These are phyloP conservation scores for Corymbia calophylla DNA, from an alignment of 441 rosid species.

Conservation along the genomic window DNA sequence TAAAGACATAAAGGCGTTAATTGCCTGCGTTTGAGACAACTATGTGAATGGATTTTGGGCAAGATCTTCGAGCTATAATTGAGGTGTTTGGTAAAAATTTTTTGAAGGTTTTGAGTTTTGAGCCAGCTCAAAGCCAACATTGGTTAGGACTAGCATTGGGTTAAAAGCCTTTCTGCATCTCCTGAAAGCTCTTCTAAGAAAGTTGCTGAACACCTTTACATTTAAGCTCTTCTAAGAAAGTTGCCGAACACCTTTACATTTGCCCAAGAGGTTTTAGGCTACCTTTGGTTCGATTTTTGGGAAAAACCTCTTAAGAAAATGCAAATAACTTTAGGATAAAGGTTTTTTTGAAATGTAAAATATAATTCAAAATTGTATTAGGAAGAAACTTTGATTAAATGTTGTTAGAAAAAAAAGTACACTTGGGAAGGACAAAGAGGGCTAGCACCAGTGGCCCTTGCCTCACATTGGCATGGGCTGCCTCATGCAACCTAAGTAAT, in stretches of 20 bases:
- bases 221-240: background rate
- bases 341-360: background rate
- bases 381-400: background rate
- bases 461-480: rapidly evolving
- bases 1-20: background rate
- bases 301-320: background rate
- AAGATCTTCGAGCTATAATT: background rate
- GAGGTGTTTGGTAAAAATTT: background rate
- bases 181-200: background rate
- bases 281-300: background rate
- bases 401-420: background rate
- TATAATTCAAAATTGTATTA: background rate
- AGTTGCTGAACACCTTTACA: background rate
- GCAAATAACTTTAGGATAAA: rapidly evolving
- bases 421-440: background rate
- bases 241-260: background rate
- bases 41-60: background rate
- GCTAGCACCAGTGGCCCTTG: background rate
- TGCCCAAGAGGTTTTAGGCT: background rate
- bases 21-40: background rate
- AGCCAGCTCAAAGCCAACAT: background rate
- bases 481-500: background rate
- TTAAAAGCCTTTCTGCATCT: background rate
- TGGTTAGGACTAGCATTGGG: background rate
- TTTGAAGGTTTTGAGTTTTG: background rate